Base-by-base conservation (phyloP, 2,329 filamentous ascomycete genomes). In the Clarireedia homoeocarpa region DNA sequence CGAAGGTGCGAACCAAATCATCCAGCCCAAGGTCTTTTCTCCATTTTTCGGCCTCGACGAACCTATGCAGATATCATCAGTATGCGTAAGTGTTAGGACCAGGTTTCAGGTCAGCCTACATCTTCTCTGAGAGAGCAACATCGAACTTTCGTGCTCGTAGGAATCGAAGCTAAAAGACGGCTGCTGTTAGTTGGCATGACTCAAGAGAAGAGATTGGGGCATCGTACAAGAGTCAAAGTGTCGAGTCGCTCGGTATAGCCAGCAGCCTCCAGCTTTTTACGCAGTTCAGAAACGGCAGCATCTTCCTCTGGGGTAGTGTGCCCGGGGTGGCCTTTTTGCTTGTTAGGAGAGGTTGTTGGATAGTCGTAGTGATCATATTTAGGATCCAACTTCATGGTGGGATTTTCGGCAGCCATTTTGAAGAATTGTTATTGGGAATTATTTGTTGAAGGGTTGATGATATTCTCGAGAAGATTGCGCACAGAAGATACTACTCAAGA, bases 361-460 rank as follows among this genome's bases (percentile, higher is more conserved):
- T 83, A 97, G 74, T 96, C 91, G 74, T 94, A 97, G 77, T 95
- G 73, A 76, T 97, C 94, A 79, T 97, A 95, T 77, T 96, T 96
- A 71, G 89, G 80, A 74, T 95, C 85, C 67, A 90, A 71, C 71
- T 82, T 75, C 4, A 66, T 55, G 10, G 58, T 20, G 5, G 61
- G 58, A 12, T 55, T 60, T 58, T 50, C 55, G 26, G 65, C 49
- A 20, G 66, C 62, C 67, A 70, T 70, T 12, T 36, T 63, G 55
- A 59, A 40, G 54, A 59, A 42, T 42, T 51, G 6, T 42, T 24
- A 47, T n/a, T 24, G 20, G 15, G 15, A 23, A 36, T 38, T 42
- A 30, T 14, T 26, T 48, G 12, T 38, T 14, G 26, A 20, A 5
- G 24, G 46, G 26, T 48, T 48, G 26, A 27, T 48, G 30, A n/a